Percentiles rank a stretch among this genome's conserved stretches.
Evolutionary conservation across 177 flowering plant genomes (phyloP).

Genomic region (Tripterygium wilfordii): DNA sequence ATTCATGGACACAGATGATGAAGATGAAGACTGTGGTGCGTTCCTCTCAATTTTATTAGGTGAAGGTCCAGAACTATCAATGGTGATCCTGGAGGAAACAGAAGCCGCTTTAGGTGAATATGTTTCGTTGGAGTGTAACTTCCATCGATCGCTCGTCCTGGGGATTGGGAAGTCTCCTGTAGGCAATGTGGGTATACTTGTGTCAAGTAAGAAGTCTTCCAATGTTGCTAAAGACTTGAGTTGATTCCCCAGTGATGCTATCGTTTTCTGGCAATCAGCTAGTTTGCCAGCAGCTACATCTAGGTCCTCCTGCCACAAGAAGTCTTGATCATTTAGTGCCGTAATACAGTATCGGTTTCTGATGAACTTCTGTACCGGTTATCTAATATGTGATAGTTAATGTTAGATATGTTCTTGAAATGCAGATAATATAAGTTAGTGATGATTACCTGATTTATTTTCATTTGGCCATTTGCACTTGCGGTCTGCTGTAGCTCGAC

Average conservation of each 20-base stretch:
- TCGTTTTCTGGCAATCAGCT: constrained; percentile 66
- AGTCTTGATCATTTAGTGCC: not conserved
- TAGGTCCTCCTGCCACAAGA: constrained; percentile 48
- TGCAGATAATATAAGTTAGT: too few relatives aligned
- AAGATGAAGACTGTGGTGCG: constrained; percentile 42
- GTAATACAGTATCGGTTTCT: too few relatives aligned
- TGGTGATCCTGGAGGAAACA: constrained; percentile 11
- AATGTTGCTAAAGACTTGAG: constrained; percentile 58
- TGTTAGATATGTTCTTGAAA: too few relatives aligned
- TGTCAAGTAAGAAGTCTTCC: constrained; percentile 58
- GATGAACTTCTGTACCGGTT: too few relatives aligned
- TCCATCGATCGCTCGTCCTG: constrained; percentile 27
- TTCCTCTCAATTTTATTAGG: constrained; percentile 22
- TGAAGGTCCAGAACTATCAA: constrained; percentile 17
- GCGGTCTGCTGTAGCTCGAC: constrained; percentile 23
- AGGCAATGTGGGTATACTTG: constrained; percentile 36
- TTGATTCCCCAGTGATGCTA: constrained; percentile 57
- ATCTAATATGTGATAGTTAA: too few relatives aligned
- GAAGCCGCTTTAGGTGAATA: constrained; percentile 24
- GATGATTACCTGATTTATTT: constrained; percentile 47
- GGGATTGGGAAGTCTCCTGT: constrained; percentile 17
- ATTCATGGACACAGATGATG: constrained; percentile 30
- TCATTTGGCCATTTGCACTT: constrained; percentile 24
- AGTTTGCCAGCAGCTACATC: constrained; percentile 59
- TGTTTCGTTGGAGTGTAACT: constrained; percentile 32